Base-by-base conservation (phyloP, 164 flowering plant genomes). In the Magnolia officinalis region DNA sequence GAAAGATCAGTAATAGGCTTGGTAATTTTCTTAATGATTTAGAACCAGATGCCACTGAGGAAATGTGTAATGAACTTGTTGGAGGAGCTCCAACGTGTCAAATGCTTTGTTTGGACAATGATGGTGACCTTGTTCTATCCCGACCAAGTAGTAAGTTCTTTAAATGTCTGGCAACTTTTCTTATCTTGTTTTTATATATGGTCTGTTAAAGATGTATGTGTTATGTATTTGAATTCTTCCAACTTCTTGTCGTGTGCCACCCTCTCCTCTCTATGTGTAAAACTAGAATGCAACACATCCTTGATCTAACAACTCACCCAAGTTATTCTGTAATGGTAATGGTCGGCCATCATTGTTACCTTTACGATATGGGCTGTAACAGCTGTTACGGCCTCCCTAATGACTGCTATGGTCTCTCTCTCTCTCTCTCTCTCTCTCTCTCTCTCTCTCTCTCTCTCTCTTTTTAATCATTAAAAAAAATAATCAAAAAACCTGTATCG, bases 61-160 rank as follows among this genome's bases (percentile, higher is more conserved):
- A 71, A 52, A 80, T 68, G 50, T 79, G 49, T 75, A 45, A 37
- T 68, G 83, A 26, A 49, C 71, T 19, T 2, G 50, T 37, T 8
- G 65, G 74, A 31, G 84, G 68, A 20, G 64, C 74, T 81, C 74
- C 83, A 21, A 50, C 50, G 19, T 29, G 75, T 72, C 79, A 78
- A 71, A 20, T 16, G 59, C 37, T 87, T 75, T 59, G 55, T 29
- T 58, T 88, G 74, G 97, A 94, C 78, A 89, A 86, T 81, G 96
- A 94, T 84, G 98, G 98, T 10, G 98, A 94, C 80, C 94, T 94
- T 76, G 81, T 88, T 81, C 76, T 94, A 10, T n/a, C 89, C 49
- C 85, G 98, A 75, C 88, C 88, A 55, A 78, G 69, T 23, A 79
- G 96, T 92, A 81, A 87, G 89, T 84, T 71, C 10, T 59, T 11